Evolutionary conservation across 192 early-diverging fungal genomes (phyloP).

Genomic region (Piromyces sp.): DNA sequence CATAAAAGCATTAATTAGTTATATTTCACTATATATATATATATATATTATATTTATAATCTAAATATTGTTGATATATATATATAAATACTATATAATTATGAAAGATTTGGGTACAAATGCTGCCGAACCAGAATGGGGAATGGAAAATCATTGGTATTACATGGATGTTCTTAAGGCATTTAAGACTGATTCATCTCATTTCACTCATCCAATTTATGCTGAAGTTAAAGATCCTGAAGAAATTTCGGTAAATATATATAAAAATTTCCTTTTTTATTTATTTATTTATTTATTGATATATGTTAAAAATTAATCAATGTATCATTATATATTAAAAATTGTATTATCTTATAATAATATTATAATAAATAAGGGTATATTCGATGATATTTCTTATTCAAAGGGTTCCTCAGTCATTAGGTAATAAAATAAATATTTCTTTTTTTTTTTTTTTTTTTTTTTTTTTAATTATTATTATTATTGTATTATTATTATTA

Average conservation of each 20-base stretch:
- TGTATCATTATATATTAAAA: no score
- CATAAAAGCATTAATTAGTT: no score
- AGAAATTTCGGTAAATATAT: neutral
- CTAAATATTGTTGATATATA: no score
- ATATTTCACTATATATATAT: no score
- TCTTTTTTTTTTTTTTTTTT: no score
- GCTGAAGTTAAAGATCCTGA: neutral
- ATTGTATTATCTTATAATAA: no score
- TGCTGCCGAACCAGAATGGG: neutral
- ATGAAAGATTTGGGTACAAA: neutral
- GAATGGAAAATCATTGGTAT: neutral
- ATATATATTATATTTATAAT: no score
- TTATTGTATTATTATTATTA: no score
- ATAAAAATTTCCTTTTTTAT: neutral
- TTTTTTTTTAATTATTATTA: no score
- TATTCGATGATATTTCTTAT: neutral
- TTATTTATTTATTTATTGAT: no score
- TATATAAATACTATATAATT: no score
- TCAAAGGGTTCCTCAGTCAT: neutral
- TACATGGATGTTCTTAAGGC: neutral
- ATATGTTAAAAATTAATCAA: no score
- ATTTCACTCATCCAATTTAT: neutral
- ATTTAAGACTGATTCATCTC: neutral
- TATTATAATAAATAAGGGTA: neutral
- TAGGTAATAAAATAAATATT: neutral